Conservation (phyloP, 1,139 yeast genomes). For the Kurtzmaniella quercitrusa region DNA sequence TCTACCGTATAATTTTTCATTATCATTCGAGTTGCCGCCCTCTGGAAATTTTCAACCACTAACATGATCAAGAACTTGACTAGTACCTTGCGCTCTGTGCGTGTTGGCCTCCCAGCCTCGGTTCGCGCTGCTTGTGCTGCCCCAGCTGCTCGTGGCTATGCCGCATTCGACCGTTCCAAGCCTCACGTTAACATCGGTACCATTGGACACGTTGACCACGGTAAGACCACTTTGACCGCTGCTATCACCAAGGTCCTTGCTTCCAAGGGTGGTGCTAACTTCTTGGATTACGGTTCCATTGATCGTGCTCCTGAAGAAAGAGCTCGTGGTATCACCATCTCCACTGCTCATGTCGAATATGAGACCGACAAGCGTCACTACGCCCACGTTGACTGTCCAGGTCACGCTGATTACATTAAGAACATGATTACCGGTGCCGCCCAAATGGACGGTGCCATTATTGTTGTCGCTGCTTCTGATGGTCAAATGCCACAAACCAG, state of each 20-base stretch:
- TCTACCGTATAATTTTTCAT: constrained; percentile 2
- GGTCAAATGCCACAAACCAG: constrained; percentile 99
- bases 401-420: constrained; percentile 98
- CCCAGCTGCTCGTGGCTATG: constrained; percentile 39
- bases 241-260: constrained; percentile 96
- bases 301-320: constrained; percentile 99
- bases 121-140: constrained; percentile 25
- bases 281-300: constrained; percentile 88
- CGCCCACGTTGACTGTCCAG: constrained; percentile 56
- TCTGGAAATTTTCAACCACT: background rate
- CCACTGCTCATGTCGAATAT: constrained; percentile 96
- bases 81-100: constrained; percentile 18
- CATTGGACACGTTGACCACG: constrained; percentile 93
- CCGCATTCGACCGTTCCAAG: constrained; percentile 83
- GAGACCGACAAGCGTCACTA: constrained; percentile 85
- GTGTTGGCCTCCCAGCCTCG: constrained; percentile 10
- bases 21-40: constrained; percentile 3
- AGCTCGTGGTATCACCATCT: constrained; percentile 98
- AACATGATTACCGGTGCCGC: constrained; percentile 99
- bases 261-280: constrained; percentile 84
- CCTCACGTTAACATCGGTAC: constrained; percentile 98
- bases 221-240: constrained; percentile 96
- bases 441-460: constrained; percentile 99
- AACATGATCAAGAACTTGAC: constrained; percentile 21
- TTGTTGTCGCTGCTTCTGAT: constrained; percentile 98